A percentile compares a stretch with the other conserved stretches of the same genome.
phyloP scores from a whole-genome alignment of 768 basidiomycete species.

The Lenzites betulinus region DNA sequence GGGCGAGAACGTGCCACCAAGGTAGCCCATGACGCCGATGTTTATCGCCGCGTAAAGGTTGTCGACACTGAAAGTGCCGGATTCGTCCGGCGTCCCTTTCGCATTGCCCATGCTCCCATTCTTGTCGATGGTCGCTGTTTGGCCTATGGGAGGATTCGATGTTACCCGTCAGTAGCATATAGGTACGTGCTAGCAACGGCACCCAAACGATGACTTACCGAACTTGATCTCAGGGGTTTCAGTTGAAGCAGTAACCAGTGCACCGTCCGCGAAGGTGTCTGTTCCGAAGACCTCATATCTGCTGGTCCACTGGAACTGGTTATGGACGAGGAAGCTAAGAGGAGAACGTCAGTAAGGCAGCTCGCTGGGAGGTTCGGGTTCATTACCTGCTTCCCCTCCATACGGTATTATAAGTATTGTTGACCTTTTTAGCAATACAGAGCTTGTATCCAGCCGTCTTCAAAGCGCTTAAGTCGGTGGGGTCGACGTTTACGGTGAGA shows the following conservation, averaged over 20 bases:
- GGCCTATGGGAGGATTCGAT: not conserved
- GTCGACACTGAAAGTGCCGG: not conserved
- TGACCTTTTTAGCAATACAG: not conserved
- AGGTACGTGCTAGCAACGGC: not conserved
- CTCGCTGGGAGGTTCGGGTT: not conserved
- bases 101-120: not conserved
- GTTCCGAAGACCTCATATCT: not conserved
- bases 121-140: not conserved
- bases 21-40: not conserved
- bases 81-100: not conserved
- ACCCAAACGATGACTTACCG: not conserved
- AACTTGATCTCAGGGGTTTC: not conserved
- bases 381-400: not conserved
- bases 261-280: not conserved
- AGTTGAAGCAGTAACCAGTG: not conserved
- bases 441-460: not conserved
- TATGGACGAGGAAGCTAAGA: not conserved
- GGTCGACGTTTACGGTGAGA: not conserved
- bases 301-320: not conserved
- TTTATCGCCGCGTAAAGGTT: not conserved
- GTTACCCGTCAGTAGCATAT: not conserved
- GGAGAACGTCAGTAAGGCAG: not conserved
- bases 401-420: not conserved
- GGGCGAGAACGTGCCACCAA: not conserved
- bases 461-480: not conserved